Conservation (phyloP, 768 basidiomycete genomes). For the Tulasnella sp. region DNA sequence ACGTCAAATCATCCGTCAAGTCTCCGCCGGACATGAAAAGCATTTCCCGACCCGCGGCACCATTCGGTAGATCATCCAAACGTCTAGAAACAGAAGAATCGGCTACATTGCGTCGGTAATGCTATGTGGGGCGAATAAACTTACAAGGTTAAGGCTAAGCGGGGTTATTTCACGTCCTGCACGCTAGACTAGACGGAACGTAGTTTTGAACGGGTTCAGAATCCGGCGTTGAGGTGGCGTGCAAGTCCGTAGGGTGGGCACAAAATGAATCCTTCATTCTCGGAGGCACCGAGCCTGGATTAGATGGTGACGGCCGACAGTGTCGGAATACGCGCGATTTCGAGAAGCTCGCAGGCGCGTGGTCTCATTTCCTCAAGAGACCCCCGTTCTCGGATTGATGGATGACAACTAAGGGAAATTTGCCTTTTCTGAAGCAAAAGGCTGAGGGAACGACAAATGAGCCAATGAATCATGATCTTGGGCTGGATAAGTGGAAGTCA, state of each 20-base stretch:
- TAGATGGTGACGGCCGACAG: not conserved
- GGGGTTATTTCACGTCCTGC: not conserved
- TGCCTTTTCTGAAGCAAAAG: not conserved
- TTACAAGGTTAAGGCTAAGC: not conserved
- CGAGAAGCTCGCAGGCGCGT: not conserved
- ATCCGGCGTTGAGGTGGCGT: not conserved
- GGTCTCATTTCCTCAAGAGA: not conserved
- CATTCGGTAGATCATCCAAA: not conserved
- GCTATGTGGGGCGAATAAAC: not conserved
- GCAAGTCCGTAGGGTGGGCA: not conserved
- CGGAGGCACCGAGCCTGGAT: not conserved
- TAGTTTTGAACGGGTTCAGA: not conserved
- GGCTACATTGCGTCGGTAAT: not conserved
- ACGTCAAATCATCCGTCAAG: not conserved
- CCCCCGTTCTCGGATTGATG: not conserved
- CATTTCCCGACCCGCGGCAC: not conserved
- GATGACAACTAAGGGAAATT: not conserved
- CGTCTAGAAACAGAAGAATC: not conserved
- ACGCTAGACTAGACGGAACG: not conserved
- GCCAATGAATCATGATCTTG: not conserved
- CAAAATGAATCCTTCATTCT: not conserved
- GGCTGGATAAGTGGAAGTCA: not conserved
- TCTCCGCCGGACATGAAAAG: constrained; percentile 1
- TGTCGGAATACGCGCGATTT: not conserved
- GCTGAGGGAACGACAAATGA: not conserved